Percentiles rank a stretch among this genome's conserved stretches.
These are phyloP conservation scores for Millerozyma acaciae DNA, from an alignment of 805 yeast species.

Conservation along the genomic window DNA sequence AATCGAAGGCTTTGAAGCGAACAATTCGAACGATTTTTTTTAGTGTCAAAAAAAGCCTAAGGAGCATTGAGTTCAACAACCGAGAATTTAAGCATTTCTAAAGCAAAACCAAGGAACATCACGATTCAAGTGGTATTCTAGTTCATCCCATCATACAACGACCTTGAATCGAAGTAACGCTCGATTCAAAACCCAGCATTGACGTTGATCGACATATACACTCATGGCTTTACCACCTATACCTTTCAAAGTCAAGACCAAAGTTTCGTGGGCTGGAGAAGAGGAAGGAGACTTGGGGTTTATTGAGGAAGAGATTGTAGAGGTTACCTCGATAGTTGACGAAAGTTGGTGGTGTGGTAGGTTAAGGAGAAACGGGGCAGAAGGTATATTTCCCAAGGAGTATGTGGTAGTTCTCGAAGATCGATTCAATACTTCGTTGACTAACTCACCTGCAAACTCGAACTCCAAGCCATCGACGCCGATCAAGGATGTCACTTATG, in stretches of 20 bases:
- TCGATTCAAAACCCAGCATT: no score
- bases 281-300: constrained; percentile 87
- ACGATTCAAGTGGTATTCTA: no score
- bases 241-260: constrained; percentile 77
- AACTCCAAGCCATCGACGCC: constrained; percentile 15
- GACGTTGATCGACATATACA: neutral
- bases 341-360: constrained; percentile 93
- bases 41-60: no score
- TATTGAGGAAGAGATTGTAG: constrained; percentile 88
- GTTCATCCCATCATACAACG: no score
- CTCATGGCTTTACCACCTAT: constrained; percentile 34
- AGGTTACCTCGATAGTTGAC: constrained; percentile 74
- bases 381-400: constrained; percentile 85
- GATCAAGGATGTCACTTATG: constrained; percentile 10
- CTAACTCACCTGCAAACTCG: constrained; percentile 8
- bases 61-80: no score
- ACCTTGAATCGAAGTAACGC: no score
- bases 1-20: no score
- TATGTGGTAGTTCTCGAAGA: constrained; percentile 61
- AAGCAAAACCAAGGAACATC: no score
- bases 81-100: no score
- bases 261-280: constrained; percentile 93
- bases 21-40: no score
- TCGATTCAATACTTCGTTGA: constrained; percentile 12
- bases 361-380: constrained; percentile 71